These are phyloP conservation scores for Eimeria mitis DNA, from an alignment of 169 alveolate species.

Conservation along the genomic window DNA sequence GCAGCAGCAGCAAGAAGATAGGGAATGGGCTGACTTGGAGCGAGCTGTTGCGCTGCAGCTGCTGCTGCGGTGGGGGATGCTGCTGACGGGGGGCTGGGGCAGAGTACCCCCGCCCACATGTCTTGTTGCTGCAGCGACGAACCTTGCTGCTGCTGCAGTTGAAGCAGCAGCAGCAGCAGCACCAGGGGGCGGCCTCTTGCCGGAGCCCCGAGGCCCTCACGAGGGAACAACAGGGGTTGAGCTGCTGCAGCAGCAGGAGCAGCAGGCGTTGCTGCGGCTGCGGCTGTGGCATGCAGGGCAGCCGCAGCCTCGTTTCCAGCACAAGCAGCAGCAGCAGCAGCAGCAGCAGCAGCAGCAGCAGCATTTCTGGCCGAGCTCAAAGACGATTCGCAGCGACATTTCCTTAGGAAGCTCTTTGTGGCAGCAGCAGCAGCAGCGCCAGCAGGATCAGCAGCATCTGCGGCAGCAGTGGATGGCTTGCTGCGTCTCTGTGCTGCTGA, in stretches of 20 bases:
- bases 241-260: constrained; percentile 54
- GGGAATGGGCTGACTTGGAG: constrained; percentile 35
- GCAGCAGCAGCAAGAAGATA: constrained; percentile 32
- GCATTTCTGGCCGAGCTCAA: constrained; percentile 35
- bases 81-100: constrained; percentile 15
- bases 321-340: constrained; percentile 19
- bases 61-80: constrained; percentile 23
- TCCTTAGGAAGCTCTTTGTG: neutral
- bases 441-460: constrained; percentile 33
- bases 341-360: constrained; percentile 38
- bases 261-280: constrained; percentile 47
- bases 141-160: constrained; percentile 52
- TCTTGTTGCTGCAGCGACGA: constrained; percentile 48
- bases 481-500: constrained; percentile 36
- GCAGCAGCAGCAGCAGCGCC: constrained; percentile 58
- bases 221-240: constrained; percentile 23
- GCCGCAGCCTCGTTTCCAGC: neutral
- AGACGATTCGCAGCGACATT: constrained; percentile 2
- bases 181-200: neutral
- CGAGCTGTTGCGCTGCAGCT: constrained; percentile 9
- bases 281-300: constrained; percentile 30
- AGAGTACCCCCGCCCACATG: constrained; percentile 35
- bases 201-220: constrained; percentile 13
- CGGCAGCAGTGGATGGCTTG: constrained; percentile 59
- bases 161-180: constrained; percentile 17